Base-by-base conservation (phyloP, 2,329 filamentous ascomycete species). In the Myriosclerotinia duriaeana region DNA sequence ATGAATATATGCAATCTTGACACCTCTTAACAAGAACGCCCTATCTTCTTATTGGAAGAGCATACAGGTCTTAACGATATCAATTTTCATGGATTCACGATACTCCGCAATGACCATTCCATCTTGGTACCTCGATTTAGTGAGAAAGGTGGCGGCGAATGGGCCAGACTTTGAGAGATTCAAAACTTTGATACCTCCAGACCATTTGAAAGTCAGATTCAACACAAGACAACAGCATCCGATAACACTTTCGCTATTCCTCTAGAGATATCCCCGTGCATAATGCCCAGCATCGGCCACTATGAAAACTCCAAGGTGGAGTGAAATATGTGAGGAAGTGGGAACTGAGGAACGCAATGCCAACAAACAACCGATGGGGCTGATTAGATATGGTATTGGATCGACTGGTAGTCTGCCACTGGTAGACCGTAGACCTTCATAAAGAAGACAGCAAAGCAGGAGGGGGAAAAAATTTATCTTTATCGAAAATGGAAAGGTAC, bases 331-430 rank as follows among this genome's bases (percentile, higher is more conserved):
- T 63, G 64, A 60, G 44, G 54, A 50, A 59, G 64, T 65, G 64
- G 64, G 46, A 50, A 60, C 30, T 48, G 38, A 44, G 26, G 22
- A 64, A 56, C 62, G 40, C 52, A 46, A 48, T 64, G 64, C 64
- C 64, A 65, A 46, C 64, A 60, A 65, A 65, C 50, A 54, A 46
- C 26, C 26, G 64, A 65, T 60, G 64, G 64, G 48, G 30, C 48
- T 48, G 53, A 60, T 34, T 42, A 34, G 42, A 48, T 50, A 52
- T 36, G 53, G 63, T 30, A 65, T 65, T 65, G 53, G 63, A 59
- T 52, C 53, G 53, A 48, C 38, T 58, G 26, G 26, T 26, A 26
- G 26, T 26, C 26, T 26, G 26, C n/a, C n/a, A n/a, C n/a, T n/a
- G n/a, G n/a, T n/a, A n/a, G n/a, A n/a, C n/a, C n/a, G 26, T 26